Evolutionary conservation across 2,329 filamentous ascomycete species (phyloP).

Genomic region (Sporothrix variecibatus): DNA sequence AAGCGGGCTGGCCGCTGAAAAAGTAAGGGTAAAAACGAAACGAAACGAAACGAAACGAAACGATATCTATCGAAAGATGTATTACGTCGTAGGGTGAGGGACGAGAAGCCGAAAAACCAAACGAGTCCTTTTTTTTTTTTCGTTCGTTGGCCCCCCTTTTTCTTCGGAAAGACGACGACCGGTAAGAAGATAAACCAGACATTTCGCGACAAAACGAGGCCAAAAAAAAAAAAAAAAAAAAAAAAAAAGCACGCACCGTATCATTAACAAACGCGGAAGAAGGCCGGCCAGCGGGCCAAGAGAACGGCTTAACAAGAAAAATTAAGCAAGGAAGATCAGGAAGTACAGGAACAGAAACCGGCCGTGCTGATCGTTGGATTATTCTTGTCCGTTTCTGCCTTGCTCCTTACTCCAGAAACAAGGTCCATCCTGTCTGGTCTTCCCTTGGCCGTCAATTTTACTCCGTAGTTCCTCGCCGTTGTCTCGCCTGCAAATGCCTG

Average conservation of each 20-base stretch:
- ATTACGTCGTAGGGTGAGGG: not conserved
- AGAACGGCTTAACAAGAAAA: too few species aligned
- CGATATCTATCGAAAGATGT: not conserved
- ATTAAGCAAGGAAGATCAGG: not conserved
- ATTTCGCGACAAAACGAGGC: not conserved
- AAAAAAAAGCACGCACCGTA: not conserved
- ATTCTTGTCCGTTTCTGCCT: not conserved
- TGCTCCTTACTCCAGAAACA: slow-evolving; percentile 5
- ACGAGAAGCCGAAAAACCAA: not conserved
- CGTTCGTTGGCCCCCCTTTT: not conserved
- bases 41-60: not conserved
- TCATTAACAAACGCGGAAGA: not conserved
- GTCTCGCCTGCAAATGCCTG: not conserved
- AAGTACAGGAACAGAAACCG: not conserved
- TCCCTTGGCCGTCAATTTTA: not conserved
- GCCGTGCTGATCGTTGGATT: not conserved
- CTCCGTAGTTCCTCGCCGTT: not conserved
- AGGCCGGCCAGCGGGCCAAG: not conserved
- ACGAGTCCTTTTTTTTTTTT: not conserved
- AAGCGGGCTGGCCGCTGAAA: not conserved
- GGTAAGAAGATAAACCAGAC: not conserved
- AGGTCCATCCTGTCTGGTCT: not conserved
- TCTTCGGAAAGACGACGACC: not conserved
- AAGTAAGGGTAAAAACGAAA: not conserved
- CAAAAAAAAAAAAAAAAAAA: not conserved